Conservation (phyloP, 108 stramenopile species). For the Cyclotella atomus region DNA sequence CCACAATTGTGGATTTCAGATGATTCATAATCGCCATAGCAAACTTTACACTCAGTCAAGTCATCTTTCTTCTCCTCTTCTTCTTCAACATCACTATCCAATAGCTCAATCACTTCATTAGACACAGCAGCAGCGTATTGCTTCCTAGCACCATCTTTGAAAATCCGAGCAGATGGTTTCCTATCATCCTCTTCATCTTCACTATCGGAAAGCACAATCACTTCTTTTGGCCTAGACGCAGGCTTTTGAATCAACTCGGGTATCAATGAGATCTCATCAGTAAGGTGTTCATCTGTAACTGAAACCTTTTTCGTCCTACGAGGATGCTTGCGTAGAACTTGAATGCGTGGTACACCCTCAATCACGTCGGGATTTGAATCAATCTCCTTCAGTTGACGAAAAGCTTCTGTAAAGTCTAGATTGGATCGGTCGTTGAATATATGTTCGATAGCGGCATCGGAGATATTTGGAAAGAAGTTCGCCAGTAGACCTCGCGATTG, state of each 20-base stretch:
- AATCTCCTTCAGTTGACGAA: background rate
- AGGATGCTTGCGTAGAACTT: background rate
- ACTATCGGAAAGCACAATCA: background rate
- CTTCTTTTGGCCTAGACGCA: background rate
- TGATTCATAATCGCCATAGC: slow-evolving; percentile 22
- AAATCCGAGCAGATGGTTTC: background rate
- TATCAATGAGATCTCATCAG: slow-evolving; percentile 9
- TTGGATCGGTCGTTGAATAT: background rate
- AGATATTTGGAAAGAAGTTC: slow-evolving; percentile 7
- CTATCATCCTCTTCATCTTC: slow-evolving; percentile 10
- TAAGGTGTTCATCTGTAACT: background rate
- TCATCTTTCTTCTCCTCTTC: slow-evolving; percentile 17
- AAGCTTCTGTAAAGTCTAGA: slow-evolving; percentile 11
- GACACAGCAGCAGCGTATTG: background rate
- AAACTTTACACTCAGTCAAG: slow-evolving; percentile 17
- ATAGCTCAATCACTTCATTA: slow-evolving; percentile 14
- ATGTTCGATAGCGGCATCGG: slow-evolving; percentile 7
- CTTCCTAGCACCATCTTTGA: background rate
- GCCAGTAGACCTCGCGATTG: slow-evolving; percentile 15
- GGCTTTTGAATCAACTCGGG: slow-evolving; percentile 15
- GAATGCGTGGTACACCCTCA: background rate
- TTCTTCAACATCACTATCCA: slow-evolving; percentile 1
- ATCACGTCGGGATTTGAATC: background rate
- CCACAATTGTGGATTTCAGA: slow-evolving; percentile 16
- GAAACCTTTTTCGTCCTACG: background rate